These are phyloP conservation scores for Talaromyces amestolkiae DNA, from an alignment of 2,329 filamentous ascomycete species.

Conservation along the genomic window DNA sequence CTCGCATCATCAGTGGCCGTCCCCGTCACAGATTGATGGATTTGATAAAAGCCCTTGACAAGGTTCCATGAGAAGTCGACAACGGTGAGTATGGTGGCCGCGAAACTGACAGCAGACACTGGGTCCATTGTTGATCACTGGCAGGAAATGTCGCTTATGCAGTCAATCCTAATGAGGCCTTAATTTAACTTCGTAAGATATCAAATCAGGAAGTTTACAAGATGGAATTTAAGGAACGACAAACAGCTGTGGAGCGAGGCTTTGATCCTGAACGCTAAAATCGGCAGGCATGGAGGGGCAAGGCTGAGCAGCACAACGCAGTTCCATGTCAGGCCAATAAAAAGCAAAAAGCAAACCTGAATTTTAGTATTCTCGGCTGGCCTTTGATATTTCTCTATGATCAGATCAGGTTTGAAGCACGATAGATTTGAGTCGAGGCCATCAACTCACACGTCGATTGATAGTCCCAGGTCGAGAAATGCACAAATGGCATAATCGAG, in stretches of 20 bases:
- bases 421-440: not conserved
- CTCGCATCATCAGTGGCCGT: slow-evolving; percentile 4
- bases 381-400: not conserved
- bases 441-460: not conserved
- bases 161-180: not conserved
- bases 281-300: not conserved
- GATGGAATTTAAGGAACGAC: not conserved
- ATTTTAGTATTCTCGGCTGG: not conserved
- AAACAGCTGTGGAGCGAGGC: not conserved
- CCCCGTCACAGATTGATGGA: slow-evolving; percentile 16
- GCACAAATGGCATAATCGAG: not conserved
- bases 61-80: slow-evolving; percentile 27
- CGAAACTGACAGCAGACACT: slow-evolving; percentile 28
- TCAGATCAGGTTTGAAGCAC: not conserved
- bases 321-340: not conserved
- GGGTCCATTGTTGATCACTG: slow-evolving; percentile 25
- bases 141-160: not conserved
- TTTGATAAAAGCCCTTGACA: slow-evolving; percentile 21
- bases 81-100: slow-evolving; percentile 23
- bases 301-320: not conserved
- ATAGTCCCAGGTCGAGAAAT: not conserved
- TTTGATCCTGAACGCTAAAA: not conserved
- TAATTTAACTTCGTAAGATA: not conserved
- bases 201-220: not conserved
- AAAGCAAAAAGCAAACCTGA: not conserved